Percentiles rank a stretch among this genome's conserved stretches.
phyloP scores from a whole-genome alignment of 805 yeast genomes.

The Barnettozyma vustinii region DNA sequence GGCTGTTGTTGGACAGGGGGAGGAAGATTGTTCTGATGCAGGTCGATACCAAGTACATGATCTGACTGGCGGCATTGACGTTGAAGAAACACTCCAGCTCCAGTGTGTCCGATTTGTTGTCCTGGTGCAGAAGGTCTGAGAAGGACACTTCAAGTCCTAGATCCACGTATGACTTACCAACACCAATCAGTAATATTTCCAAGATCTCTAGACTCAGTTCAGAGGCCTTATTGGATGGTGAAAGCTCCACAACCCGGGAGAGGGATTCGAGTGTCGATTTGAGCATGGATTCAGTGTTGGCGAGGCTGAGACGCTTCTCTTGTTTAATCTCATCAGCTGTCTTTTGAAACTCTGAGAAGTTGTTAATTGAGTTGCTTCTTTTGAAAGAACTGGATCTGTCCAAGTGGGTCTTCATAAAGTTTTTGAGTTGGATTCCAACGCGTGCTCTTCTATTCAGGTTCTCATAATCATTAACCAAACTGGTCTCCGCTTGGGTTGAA shows the following conservation, averaged over 20 bases:
- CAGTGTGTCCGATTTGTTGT: slow-evolving; percentile 26
- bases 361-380: slow-evolving; percentile 18
- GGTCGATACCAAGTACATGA: slow-evolving; percentile 60
- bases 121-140: slow-evolving; percentile 36
- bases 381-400: slow-evolving; percentile 37
- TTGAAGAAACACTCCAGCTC: slow-evolving; percentile 44
- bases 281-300: slow-evolving; percentile 55
- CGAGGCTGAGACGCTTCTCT: slow-evolving; percentile 29
- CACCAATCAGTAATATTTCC: slow-evolving; percentile 59
- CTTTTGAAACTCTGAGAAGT: slow-evolving; percentile 5
- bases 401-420: slow-evolving; percentile 49
- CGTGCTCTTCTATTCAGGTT: slow-evolving; percentile 30
- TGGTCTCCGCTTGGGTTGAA: slow-evolving; percentile 7
- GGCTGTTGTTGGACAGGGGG: slow-evolving; percentile 63
- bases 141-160: slow-evolving; percentile 69
- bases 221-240: slow-evolving; percentile 50
- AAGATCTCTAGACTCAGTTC: slow-evolving; percentile 61
- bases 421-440: slow-evolving; percentile 43
- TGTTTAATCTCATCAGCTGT: slow-evolving; percentile 4
- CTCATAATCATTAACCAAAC: slow-evolving; percentile 24
- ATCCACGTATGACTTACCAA: slow-evolving; percentile 72
- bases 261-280: slow-evolving; percentile 72
- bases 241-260: slow-evolving; percentile 69
- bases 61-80: slow-evolving; percentile 50
- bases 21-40: slow-evolving; percentile 69